Conservation (phyloP, 2,329 filamentous ascomycete genomes). For the Torrubiellomyces zombiae region DNA sequence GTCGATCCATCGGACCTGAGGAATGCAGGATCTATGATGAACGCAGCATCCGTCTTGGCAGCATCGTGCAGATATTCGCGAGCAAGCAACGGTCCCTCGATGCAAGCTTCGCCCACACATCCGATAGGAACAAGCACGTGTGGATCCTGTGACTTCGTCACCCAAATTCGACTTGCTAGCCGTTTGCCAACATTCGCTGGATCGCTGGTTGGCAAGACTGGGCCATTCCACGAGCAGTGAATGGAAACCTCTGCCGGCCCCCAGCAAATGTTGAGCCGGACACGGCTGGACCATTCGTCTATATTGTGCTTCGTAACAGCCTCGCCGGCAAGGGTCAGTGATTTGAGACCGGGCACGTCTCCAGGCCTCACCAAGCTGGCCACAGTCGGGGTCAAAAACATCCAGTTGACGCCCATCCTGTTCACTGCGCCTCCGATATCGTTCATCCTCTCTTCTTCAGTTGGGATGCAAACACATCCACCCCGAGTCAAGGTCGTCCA, state of each 20-base stretch:
- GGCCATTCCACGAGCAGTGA: background rate
- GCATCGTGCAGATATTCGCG: constrained; percentile 24
- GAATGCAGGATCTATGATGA: constrained; percentile 21
- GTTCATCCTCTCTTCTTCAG: constrained; percentile 4
- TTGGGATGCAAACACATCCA: constrained; percentile 4
- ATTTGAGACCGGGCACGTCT: constrained; percentile 3
- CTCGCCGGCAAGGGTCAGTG: constrained; percentile 5
- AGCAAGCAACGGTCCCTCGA: constrained; percentile 34
- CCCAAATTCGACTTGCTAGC: constrained; percentile 20
- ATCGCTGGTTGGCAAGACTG: background rate
- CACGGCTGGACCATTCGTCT: constrained; percentile 5
- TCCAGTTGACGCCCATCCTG: constrained; percentile 2
- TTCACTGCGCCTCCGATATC: constrained; percentile 4
- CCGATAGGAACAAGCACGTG: constrained; percentile 22
- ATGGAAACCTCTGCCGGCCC: constrained; percentile 8
- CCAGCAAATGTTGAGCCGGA: constrained; percentile 5
- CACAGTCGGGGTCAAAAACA: constrained; percentile 5
- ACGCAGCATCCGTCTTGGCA: constrained; percentile 21
- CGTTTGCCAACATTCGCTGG: constrained; percentile 20
- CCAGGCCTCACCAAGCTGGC: constrained; percentile 1
- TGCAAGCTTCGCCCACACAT: constrained; percentile 24
- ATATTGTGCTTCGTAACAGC: constrained; percentile 14
- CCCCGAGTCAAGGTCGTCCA: background rate
- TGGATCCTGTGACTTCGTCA: constrained; percentile 5
- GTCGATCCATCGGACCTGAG: constrained; percentile 2